Evolutionary conservation across 345 rosid genomes (phyloP).

Genomic region (Brassica rapa): DNA sequence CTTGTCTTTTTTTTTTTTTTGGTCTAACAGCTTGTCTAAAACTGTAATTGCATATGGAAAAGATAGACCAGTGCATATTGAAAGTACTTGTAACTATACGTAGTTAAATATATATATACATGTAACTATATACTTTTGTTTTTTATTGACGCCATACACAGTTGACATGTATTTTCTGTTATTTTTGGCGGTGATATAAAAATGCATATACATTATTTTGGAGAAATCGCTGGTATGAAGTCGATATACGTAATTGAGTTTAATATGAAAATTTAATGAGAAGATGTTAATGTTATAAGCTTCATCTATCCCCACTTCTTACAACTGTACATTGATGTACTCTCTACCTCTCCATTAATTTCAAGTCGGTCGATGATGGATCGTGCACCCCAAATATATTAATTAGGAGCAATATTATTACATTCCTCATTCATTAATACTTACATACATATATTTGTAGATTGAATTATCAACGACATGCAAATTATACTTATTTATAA

Average conservation of each 20-base stretch:
- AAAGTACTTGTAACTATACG: not conserved
- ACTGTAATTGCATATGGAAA: not conserved
- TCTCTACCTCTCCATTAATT: conserved; percentile 34
- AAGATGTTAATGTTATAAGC: conserved; percentile 31
- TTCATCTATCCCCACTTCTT: conserved; percentile 33
- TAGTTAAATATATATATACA: not conserved
- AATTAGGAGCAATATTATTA: not conserved
- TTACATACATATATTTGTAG: not conserved
- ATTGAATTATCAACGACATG: not conserved
- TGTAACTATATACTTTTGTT: not conserved
- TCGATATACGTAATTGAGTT: conserved; percentile 20
- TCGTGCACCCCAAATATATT: conserved; percentile 26
- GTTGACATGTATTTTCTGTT: not conserved
- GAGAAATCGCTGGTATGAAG: conserved; percentile 35
- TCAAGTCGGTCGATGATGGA: conserved; percentile 38
- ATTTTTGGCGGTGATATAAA: conserved; percentile 31
- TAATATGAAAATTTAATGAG: conserved; percentile 6
- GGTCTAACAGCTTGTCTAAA: not conserved
- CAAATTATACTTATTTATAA: not conserved
- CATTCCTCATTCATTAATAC: not conserved
- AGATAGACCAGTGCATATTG: not conserved
- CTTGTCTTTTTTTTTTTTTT: too few species aligned
- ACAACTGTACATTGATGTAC: conserved; percentile 43
- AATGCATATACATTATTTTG: not conserved
- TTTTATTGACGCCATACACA: not conserved